Conservation (phyloP, 2,329 filamentous ascomycete species). For the Thelonectria blattea region DNA sequence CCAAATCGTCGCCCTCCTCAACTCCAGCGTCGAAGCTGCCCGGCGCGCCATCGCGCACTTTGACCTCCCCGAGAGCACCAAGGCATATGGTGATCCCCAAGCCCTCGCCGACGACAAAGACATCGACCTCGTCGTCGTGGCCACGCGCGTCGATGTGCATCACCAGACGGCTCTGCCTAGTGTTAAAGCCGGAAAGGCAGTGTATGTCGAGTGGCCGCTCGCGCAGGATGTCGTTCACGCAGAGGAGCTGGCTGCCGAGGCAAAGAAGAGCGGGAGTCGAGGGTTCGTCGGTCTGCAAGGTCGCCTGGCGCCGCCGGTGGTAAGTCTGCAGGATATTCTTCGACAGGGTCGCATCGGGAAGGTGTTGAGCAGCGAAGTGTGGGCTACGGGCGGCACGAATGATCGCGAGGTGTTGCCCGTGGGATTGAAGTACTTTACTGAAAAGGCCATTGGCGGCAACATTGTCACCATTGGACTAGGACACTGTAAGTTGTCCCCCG, state of each 20-base stretch:
- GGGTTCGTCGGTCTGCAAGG: slow-evolving; percentile 61
- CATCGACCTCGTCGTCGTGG: slow-evolving; percentile 62
- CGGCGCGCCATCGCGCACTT: slow-evolving; percentile 51
- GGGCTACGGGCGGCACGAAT: slow-evolving; percentile 45
- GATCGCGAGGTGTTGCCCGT: slow-evolving; percentile 41
- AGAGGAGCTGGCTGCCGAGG: slow-evolving; percentile 48
- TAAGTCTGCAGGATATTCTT: slow-evolving; percentile 53
- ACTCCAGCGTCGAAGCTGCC: slow-evolving; percentile 54
- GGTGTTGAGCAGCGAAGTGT: slow-evolving; percentile 57
- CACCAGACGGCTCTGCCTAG: slow-evolving; percentile 52
- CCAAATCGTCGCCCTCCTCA: slow-evolving; percentile 58
- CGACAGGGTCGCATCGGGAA: slow-evolving; percentile 54
- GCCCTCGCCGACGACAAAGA: slow-evolving; percentile 55
- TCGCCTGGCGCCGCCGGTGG: slow-evolving; percentile 49
- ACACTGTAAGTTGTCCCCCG: slow-evolving; percentile 44
- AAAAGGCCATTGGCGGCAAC: slow-evolving; percentile 55
- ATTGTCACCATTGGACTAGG: slow-evolving; percentile 49
- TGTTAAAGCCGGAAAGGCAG: slow-evolving; percentile 56
- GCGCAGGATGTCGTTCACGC: slow-evolving; percentile 51
- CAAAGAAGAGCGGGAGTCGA: slow-evolving; percentile 40
- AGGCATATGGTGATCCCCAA: slow-evolving; percentile 57
- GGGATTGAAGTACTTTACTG: slow-evolving; percentile 54
- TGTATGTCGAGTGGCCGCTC: slow-evolving; percentile 66
- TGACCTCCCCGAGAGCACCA: slow-evolving; percentile 48
- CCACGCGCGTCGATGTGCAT: slow-evolving; percentile 61